Evolutionary conservation across 768 basidiomycete species (phyloP), one percentile per base, ranked within the genome.

Genomic region (Botryobasidium botryosum): DNA sequence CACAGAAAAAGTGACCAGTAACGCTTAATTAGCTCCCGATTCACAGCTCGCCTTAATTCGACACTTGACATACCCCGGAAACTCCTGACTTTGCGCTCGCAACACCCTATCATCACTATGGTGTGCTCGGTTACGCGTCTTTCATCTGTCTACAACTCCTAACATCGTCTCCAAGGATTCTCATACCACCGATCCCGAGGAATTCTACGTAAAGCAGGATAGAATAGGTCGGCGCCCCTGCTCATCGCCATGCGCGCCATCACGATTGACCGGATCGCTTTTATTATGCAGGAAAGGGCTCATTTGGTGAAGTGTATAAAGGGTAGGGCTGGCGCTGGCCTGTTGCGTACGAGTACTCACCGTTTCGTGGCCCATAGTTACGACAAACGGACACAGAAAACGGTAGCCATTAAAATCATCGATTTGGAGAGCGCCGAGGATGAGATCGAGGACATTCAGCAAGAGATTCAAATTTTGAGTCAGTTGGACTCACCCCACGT

Each of bases 361-460:
- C 23, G 13, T 6, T 17, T 6, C 28, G 13, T 35, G 24, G 24
- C 21, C 5, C 18, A 32, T 35, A 94, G 91, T 46, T 96, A 85
- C 56, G 91, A 97, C 65, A 87, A 87, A 59, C 73, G 87, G 48
- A 94, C 91, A 21, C 85, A 90, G 61, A 82, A 81, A 67, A 90
- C 92, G 1, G 94, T 99, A 21, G 94, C 94, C 36, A 97, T 99
- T 69, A 99, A 91, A 77, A 92, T 97, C 55, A 97, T 99, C 60
- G 91, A 97, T 67, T 74, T 99, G 26, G 94, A 99, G 63, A 88
- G 85, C 57, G 94, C 94, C 42, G 94, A 97, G 62, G 94, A 99
- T 58, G 94, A 99, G 67, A 96, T 97, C 57, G 94, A 97, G 61
- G 94, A 97, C 64, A 97, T 99, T 48, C 88, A 97, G 56, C 87